phyloP scores from a whole-genome alignment of 2,329 filamentous ascomycete genomes.

The Pseudogymnoascus sp. region DNA sequence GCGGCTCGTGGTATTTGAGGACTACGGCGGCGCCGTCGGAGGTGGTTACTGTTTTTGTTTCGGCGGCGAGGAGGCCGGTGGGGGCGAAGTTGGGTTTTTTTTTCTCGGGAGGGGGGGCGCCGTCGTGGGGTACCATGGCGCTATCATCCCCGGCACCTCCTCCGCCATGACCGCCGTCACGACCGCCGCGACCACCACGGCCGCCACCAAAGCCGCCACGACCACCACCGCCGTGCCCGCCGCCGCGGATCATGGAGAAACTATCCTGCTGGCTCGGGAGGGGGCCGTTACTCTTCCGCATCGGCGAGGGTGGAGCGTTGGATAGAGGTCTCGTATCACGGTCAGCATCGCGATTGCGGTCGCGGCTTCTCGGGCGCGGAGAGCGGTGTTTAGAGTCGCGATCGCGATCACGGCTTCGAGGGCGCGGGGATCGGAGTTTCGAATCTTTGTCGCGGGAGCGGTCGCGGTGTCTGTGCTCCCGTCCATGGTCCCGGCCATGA shows the following conservation, averaged over 20 bases:
- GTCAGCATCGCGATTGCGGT: conserved; percentile 3
- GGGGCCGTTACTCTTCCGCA: conserved; percentile 34
- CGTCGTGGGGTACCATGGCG: conserved; percentile 22
- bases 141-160: neutral
- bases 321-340: conserved; percentile 15
- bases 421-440: neutral
- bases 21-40: conserved; percentile 65
- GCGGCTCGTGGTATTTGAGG: conserved; percentile 92
- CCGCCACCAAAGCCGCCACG: neutral
- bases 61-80: conserved; percentile 76
- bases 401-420: conserved; percentile 14
- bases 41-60: conserved; percentile 69
- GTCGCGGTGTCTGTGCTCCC: neutral
- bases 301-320: conserved; percentile 17
- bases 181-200: neutral
- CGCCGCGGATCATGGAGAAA: conserved; percentile 45
- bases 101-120: conserved; percentile 51
- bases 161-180: neutral
- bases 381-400: conserved; percentile 21
- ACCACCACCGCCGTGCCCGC: conserved; percentile 6
- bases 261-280: conserved; percentile 52
- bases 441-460: neutral
- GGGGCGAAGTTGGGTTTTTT: conserved; percentile 81
- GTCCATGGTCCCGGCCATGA: neutral
- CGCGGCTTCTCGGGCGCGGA: conserved; percentile 16